Evolutionary conservation across 805 yeast species (phyloP), one percentile per base, ranked within the genome.

Genomic region (Candida argentea): DNA sequence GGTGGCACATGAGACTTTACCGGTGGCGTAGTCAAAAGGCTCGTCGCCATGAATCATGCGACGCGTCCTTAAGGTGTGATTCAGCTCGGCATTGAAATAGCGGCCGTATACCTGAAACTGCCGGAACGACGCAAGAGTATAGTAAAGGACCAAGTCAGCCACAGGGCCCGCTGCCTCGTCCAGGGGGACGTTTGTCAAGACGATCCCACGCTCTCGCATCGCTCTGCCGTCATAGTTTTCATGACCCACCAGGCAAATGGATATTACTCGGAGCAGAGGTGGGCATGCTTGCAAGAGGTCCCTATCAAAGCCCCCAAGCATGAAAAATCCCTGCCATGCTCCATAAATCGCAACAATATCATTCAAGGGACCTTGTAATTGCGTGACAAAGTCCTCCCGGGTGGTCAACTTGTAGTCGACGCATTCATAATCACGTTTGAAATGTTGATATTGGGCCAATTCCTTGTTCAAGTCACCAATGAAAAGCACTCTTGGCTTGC

Each of bases 81-180:
- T 56, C 23, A 35, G 27, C 6, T 51, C 43, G 25, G 36, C 36
- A 6, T 63, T 55, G 22, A 74, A 50, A 8, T 53, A 44, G 2
- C 46, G 43, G 33, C 68, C 70, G 46, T 70, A 69, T 25, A 63
- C 49, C 1, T 63, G 48, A 33, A 72, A 70, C 48, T 65, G 64
- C 37, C 91, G 62, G 55, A 76, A 77, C 14, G 73, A 65, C 21
- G 73, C 64, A 32, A 81, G 46, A 0, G 80, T 56, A 38, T 76
- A 61, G 42, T 57, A 66, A 25, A 79, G 52, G 3, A 77, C 89
- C 33, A 76, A 54, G 37, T 82, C 93, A 3, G 87, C 81, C 16
- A 82, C 93, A 10, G 80, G 77, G 22, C 62, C 70, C 1, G 81
- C 71, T 0, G 79, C 73, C 55, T 46, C 82, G 69, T 31, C 44